Percentiles rank a stretch among this genome's conserved stretches.
These are phyloP conservation scores for Phytopythium kandeliae DNA, from an alignment of 352 stramenopile genomes.

Conservation along the genomic window DNA sequence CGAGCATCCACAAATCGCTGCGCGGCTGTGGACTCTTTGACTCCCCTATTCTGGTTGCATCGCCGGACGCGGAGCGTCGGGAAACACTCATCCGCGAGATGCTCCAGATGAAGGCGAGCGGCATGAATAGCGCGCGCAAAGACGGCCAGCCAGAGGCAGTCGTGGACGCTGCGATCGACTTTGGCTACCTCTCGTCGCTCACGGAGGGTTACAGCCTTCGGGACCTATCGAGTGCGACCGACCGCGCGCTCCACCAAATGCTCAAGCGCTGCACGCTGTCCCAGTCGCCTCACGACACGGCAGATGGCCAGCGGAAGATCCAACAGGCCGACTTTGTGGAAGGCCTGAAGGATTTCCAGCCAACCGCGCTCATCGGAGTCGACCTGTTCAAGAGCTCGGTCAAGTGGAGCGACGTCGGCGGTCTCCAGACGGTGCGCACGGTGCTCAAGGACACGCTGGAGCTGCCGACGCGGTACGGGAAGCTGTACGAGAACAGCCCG, in stretches of 20 bases:
- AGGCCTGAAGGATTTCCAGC: constrained; percentile 73
- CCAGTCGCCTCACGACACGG: constrained; percentile 2
- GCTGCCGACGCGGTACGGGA: constrained; percentile 71
- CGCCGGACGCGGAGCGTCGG: constrained; percentile 55
- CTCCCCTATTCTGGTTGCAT: constrained; percentile 44
- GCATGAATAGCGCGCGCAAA: constrained; percentile 15
- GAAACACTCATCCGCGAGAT: constrained; percentile 59
- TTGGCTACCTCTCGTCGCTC: constrained; percentile 44
- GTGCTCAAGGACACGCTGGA: constrained; percentile 88
- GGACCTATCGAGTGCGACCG: constrained; percentile 62
- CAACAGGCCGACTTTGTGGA: constrained; percentile 68
- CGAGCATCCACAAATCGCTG: constrained; percentile 63
- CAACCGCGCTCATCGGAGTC: constrained; percentile 71
- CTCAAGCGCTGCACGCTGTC: constrained; percentile 39
- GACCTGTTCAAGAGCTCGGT: constrained; percentile 84
- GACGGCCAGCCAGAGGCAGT: constrained; percentile 7
- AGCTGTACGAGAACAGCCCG: constrained; percentile 76
- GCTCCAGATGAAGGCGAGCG: constrained; percentile 39
- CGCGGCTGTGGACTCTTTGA: constrained; percentile 68
- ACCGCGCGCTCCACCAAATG: constrained; percentile 61
- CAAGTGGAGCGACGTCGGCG: constrained; percentile 86
- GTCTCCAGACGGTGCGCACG: constrained; percentile 70
- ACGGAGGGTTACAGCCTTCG: constrained; percentile 82
- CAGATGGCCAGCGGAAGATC: constrained; percentile 19
- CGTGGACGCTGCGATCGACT: constrained; percentile 59